A percentile compares a stretch with the other conserved stretches of the same genome.
These are phyloP conservation scores for Paradendryphiella salina DNA, from an alignment of 2,329 filamentous ascomycete species.

Conservation along the genomic window DNA sequence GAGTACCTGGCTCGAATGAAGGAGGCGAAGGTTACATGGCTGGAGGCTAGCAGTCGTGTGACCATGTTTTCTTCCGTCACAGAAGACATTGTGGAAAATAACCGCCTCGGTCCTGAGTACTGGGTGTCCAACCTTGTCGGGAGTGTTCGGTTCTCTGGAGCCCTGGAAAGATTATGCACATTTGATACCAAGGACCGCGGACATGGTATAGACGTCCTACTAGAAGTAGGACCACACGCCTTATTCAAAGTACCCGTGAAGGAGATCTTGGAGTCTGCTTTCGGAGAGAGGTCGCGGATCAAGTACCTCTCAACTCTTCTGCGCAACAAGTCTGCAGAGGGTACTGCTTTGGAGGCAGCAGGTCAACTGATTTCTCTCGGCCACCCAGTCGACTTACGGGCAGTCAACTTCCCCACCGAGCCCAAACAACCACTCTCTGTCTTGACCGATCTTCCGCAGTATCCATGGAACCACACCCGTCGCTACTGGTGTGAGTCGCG, in stretches of 20 bases:
- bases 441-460: constrained; percentile 35
- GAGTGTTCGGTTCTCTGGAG: constrained; percentile 17
- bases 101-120: constrained; percentile 24
- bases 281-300: constrained; percentile 2
- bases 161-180: constrained; percentile 4
- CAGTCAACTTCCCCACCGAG: constrained; percentile 13
- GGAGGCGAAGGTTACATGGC: constrained; percentile 2
- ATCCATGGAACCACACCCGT: constrained; percentile 41
- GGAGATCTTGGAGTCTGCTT: constrained; percentile 6
- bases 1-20: constrained; percentile 19
- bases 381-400: constrained; percentile 6
- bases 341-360: constrained; percentile 11
- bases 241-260: constrained; percentile 13
- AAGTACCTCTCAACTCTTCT: constrained; percentile 12
- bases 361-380: neutral
- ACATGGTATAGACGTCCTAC: constrained; percentile 2
- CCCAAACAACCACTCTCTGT: constrained; percentile 7
- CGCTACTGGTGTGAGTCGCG: constrained; percentile 35
- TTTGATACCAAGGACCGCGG: neutral
- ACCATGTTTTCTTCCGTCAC: constrained; percentile 25
- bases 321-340: constrained; percentile 14
- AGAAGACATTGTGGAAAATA: constrained; percentile 5
- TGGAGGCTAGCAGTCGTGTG: neutral
- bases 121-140: constrained; percentile 34
- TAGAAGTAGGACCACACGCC: constrained; percentile 22